phyloP scores from a whole-genome alignment of 192 early-diverging fungal species.

The Coemansia sp. region DNA sequence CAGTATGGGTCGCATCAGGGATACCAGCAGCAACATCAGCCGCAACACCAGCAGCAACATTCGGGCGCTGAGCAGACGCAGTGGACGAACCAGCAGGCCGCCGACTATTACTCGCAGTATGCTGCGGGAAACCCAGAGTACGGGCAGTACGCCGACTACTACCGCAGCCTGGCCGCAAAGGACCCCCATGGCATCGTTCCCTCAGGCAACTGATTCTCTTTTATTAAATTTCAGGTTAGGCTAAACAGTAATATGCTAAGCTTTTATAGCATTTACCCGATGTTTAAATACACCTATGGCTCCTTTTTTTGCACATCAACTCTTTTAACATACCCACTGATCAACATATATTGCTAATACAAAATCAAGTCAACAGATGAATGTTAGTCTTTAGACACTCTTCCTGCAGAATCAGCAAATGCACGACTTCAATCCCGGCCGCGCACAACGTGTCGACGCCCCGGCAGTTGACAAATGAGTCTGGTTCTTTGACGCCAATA shows the following conservation, averaged over 20 bases:
- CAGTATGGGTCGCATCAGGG: slow-evolving; percentile 24
- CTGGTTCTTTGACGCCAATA: slow-evolving; percentile 84
- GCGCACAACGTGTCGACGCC: slow-evolving; percentile 68
- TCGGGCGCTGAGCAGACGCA: slow-evolving; percentile 23
- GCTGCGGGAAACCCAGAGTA: slow-evolving; percentile 46
- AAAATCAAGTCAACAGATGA: slow-evolving; percentile 50
- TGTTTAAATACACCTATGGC: too few relatives aligned
- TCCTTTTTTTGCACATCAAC: too few relatives aligned
- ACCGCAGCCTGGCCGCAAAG: slow-evolving; percentile 49
- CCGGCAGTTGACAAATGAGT: slow-evolving; percentile 78
- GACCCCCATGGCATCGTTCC: slow-evolving; percentile 53
- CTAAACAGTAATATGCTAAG: too few relatives aligned
- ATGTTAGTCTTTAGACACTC: slow-evolving; percentile 71
- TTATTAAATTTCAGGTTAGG: too few relatives aligned
- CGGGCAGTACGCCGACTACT: slow-evolving; percentile 53
- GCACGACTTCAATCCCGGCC: slow-evolving; percentile 73
- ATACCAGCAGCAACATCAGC: slow-evolving; percentile 20
- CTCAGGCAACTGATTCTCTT: slow-evolving; percentile 18
- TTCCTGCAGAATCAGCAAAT: slow-evolving; percentile 69
- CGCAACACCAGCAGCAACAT: slow-evolving; percentile 28
- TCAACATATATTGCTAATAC: background rate
- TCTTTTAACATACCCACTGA: too few relatives aligned
- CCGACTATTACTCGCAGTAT: slow-evolving; percentile 53
- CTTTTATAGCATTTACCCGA: too few relatives aligned
- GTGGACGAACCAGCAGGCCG: slow-evolving; percentile 54